Evolutionary conservation across 495 filamentous ascomycete genomes (phyloP).

Genomic region (Talaromyces adpressus): DNA sequence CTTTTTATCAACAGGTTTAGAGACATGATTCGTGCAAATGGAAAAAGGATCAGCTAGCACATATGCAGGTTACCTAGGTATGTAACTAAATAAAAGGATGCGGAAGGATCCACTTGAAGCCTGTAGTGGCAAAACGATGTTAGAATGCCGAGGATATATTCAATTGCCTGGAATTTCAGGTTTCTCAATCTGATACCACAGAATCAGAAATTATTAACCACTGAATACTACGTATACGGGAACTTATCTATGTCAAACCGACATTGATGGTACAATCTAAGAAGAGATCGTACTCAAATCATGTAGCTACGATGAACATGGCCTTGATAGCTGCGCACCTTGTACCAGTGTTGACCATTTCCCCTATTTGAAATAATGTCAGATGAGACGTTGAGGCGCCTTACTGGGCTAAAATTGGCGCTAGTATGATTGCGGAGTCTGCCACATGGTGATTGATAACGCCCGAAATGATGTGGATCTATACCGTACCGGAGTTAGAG

Average conservation of each 20-base stretch:
- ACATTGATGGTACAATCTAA: background rate
- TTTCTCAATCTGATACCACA: background rate
- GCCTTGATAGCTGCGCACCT: background rate
- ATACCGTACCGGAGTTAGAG: background rate
- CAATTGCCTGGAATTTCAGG: background rate
- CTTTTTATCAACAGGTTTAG: background rate
- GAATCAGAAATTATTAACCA: background rate
- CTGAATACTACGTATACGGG: background rate
- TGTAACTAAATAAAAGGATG: background rate
- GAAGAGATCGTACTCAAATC: background rate
- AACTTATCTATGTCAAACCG: background rate
- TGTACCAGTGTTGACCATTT: background rate
- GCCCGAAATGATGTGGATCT: background rate
- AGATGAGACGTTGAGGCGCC: background rate
- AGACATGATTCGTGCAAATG: background rate
- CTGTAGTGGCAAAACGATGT: background rate
- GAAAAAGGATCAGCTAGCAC: background rate
- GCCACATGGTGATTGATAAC: background rate
- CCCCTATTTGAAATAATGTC: background rate
- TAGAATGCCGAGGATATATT: background rate
- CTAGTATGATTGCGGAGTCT: background rate
- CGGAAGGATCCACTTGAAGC: background rate
- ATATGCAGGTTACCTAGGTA: background rate
- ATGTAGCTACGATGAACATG: background rate
- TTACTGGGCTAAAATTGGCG: background rate